These are phyloP conservation scores for Tubosaeta sp. DNA, from an alignment of 768 basidiomycete genomes.

Conservation along the genomic window DNA sequence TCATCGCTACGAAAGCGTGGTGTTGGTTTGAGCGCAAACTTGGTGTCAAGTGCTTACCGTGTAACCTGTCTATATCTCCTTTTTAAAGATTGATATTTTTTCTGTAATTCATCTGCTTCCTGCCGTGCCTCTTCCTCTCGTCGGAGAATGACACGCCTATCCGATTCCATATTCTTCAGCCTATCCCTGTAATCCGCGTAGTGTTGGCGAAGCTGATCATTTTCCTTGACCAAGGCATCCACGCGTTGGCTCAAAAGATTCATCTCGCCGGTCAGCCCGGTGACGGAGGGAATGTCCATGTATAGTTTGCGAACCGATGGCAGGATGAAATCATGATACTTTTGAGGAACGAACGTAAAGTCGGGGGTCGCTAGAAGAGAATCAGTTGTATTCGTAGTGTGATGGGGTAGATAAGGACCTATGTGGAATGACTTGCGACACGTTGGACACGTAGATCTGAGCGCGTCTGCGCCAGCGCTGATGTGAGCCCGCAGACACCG, in stretches of 20 bases:
- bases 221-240: constrained; percentile 35
- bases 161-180: constrained; percentile 29
- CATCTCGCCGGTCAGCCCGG: constrained; percentile 29
- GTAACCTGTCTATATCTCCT: constrained; percentile 18
- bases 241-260: constrained; percentile 37
- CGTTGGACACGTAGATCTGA: constrained; percentile 51
- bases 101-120: constrained; percentile 38
- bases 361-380: constrained; percentile 44
- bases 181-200: constrained; percentile 40
- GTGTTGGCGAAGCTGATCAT: constrained; percentile 39
- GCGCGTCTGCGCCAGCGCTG: constrained; percentile 26
- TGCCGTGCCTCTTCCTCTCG: constrained; percentile 34
- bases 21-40: not conserved
- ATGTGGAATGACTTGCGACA: constrained; percentile 55
- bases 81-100: constrained; percentile 30
- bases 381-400: not conserved
- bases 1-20: constrained; percentile 4
- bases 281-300: constrained; percentile 38
- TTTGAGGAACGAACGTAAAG: constrained; percentile 46
- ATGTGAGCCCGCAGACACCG: constrained; percentile 46
- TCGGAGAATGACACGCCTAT: constrained; percentile 26
- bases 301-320: constrained; percentile 56
- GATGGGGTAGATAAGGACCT: constrained; percentile 35
- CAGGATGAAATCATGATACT: constrained; percentile 53
- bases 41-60: constrained; percentile 9